phyloP scores from a whole-genome alignment of 1,139 yeast species.

The Taphrina confusa region DNA sequence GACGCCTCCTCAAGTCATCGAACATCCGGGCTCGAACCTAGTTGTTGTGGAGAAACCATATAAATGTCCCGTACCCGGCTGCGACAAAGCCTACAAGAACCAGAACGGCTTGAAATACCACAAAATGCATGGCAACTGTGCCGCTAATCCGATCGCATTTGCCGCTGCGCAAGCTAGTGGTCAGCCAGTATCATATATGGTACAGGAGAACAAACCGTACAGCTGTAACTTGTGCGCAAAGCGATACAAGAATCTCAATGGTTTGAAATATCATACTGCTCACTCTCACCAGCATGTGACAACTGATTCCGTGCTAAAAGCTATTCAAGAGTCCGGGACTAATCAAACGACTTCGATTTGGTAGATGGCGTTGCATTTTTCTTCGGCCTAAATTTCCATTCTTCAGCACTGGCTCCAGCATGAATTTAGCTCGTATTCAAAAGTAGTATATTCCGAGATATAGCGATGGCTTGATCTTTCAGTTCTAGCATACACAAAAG shows the following conservation, averaged over 20 bases:
- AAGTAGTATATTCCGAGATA: not conserved
- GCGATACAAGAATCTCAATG: slow-evolving; percentile 91
- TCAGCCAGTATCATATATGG: slow-evolving; percentile 61
- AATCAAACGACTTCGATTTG: slow-evolving; percentile 2
- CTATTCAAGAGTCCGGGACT: slow-evolving; percentile 16
- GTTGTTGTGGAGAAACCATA: slow-evolving; percentile 71
- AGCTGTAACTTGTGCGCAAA: slow-evolving; percentile 98
- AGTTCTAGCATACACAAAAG: not conserved
- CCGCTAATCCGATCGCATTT: slow-evolving; percentile 26
- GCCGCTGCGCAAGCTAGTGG: slow-evolving; percentile 34
- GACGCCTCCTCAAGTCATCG: slow-evolving; percentile 44
- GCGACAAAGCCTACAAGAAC: slow-evolving; percentile 95
- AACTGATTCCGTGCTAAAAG: slow-evolving; percentile 23
- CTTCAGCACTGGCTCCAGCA: slow-evolving; percentile 2
- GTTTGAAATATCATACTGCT: slow-evolving; percentile 94
- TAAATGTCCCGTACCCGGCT: slow-evolving; percentile 96
- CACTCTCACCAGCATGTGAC: slow-evolving; percentile 57
- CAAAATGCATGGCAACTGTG: slow-evolving; percentile 76
- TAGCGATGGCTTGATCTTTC: not conserved
- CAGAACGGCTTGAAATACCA: slow-evolving; percentile 97
- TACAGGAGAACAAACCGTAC: slow-evolving; percentile 90
- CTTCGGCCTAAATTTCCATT: not conserved
- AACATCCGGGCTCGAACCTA: slow-evolving; percentile 39
- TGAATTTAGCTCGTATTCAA: not conserved
- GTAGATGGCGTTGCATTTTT: not conserved